Evolutionary conservation across 305 asterid genomes (phyloP).

Genomic region (Fraxinus baroniana): DNA sequence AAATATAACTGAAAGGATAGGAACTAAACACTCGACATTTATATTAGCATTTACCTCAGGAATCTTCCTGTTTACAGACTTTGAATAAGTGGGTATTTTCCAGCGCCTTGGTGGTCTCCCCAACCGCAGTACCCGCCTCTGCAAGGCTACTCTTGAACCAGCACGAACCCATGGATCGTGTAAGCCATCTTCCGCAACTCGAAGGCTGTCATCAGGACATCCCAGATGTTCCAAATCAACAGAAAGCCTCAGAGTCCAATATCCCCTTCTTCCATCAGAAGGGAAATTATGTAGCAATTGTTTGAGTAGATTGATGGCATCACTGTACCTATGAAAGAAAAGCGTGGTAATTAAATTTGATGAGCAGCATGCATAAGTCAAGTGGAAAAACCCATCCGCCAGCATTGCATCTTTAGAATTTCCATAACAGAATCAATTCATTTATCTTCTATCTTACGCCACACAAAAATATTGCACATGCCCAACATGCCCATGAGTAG

Average conservation of each 20-base stretch:
- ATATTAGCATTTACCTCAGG: slow-evolving; percentile 54
- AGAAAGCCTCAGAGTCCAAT: slow-evolving; percentile 88
- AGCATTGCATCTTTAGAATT: neutral
- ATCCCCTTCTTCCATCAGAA: slow-evolving; percentile 86
- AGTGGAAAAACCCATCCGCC: neutral
- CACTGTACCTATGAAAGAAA: slow-evolving; percentile 56
- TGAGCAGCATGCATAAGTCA: neutral
- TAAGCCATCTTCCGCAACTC: slow-evolving; percentile 77
- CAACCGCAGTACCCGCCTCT: slow-evolving; percentile 72
- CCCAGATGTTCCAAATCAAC: slow-evolving; percentile 90
- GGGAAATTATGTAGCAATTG: slow-evolving; percentile 52
- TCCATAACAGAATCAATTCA: neutral
- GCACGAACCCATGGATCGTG: slow-evolving; percentile 92
- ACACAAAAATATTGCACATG: neutral
- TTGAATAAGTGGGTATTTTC: slow-evolving; percentile 72
- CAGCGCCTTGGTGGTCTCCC: slow-evolving; percentile 98
- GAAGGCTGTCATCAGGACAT: slow-evolving; percentile 72
- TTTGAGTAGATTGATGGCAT: slow-evolving; percentile 71
- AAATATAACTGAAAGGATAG: neutral
- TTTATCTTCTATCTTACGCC: neutral
- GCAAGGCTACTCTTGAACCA: slow-evolving; percentile 84
- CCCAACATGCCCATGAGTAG: neutral
- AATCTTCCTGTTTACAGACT: slow-evolving; percentile 66
- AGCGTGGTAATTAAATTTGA: slow-evolving; percentile 11
- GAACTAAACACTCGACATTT: slow-evolving; percentile 3